Evolutionary conservation across 306 rosid genomes (phyloP), one percentile per base, ranked within the genome.

Genomic region (Quercus ilex): DNA sequence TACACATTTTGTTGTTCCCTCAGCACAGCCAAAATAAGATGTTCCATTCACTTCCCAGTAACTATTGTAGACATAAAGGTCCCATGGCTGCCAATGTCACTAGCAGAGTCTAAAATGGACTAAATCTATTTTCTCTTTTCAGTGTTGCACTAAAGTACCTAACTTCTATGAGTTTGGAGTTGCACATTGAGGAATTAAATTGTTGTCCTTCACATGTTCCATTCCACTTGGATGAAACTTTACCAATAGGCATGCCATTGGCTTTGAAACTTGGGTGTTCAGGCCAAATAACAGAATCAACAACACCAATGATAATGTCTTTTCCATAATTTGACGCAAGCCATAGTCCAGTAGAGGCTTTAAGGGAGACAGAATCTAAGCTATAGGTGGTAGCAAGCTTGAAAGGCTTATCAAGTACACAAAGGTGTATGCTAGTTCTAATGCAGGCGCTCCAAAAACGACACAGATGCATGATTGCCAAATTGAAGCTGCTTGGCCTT

Each of bases 11-110:
- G 84, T 84, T 1, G 76, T 80, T 1, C 88, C 88, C 25, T 60
- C 69, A 19, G 82, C 83, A 43, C 73, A 77, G 23, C 88, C 85
- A 19, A 81, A 78, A 62, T 38, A 74, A 19, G 80, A 77, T 1
- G 65, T 82, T 14, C 46, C 80, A 85, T 33, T 69, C 69, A 51
- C 18, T 74, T 59, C 1, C 87, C 85, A 1, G 75, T 80, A 13
- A 73, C 88, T 6, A 72, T 68, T 20, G 82, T 73, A 0, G 85
- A 55, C 23, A 85, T 84, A 65, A 73, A 80, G 3, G 88, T 84
- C 25, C 88, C 88, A 19, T 77, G 88, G 17, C 88, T 85, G 11
- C 0, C 10, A 17, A 31, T n/a, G 78, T 85, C 88, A 35, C 87
- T 73, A 55, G 88, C 60, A 10, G 85, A 85, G 46, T 86, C 83